Evolutionary conservation across 2,329 filamentous ascomycete species (phyloP).

Genomic region (Ampelomyces quisqualis): DNA sequence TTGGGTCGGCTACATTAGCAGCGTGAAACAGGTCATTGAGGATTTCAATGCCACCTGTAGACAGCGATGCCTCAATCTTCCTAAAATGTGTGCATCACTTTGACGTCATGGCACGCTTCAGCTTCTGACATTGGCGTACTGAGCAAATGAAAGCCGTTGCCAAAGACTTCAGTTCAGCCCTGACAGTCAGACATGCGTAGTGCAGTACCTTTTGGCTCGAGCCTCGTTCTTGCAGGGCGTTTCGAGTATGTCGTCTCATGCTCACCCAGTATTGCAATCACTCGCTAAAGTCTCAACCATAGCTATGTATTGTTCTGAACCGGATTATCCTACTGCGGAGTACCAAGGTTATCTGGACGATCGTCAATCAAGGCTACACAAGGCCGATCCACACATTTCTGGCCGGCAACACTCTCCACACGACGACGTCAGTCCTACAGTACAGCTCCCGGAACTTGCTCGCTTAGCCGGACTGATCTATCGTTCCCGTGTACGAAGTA

Average conservation of each 20-base stretch:
- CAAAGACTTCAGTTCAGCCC: constrained; percentile 4
- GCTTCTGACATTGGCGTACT: constrained; percentile 13
- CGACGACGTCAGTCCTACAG: not conserved
- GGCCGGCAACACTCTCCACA: not conserved
- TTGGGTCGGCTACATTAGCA: constrained; percentile 7
- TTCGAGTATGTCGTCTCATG: not conserved
- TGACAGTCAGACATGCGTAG: not conserved
- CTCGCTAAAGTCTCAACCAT: constrained; percentile 4
- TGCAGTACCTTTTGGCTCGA: constrained; percentile 4
- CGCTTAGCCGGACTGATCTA: constrained; percentile 14
- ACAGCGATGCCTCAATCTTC: not conserved
- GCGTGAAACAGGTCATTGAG: constrained; percentile 5
- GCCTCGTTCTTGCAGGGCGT: constrained; percentile 2
- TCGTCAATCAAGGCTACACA: constrained; percentile 1
- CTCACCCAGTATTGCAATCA: constrained; percentile 5
- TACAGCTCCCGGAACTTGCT: constrained; percentile 3
- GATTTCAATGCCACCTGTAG: not conserved
- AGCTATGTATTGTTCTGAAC: constrained; percentile 1
- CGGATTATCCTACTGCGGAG: constrained; percentile 1
- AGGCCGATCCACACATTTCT: not conserved
- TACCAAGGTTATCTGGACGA: constrained; percentile 3
- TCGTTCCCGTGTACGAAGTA: constrained; percentile 12
- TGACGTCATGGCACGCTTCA: constrained; percentile 10
- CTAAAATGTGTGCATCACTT: constrained; percentile 12
- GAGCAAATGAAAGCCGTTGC: constrained; percentile 6